A percentile compares a stretch with the other conserved stretches of the same genome.
Evolutionary conservation across 345 rosid genomes (phyloP).

Genomic region (Cardamine chenopodiifolia): DNA sequence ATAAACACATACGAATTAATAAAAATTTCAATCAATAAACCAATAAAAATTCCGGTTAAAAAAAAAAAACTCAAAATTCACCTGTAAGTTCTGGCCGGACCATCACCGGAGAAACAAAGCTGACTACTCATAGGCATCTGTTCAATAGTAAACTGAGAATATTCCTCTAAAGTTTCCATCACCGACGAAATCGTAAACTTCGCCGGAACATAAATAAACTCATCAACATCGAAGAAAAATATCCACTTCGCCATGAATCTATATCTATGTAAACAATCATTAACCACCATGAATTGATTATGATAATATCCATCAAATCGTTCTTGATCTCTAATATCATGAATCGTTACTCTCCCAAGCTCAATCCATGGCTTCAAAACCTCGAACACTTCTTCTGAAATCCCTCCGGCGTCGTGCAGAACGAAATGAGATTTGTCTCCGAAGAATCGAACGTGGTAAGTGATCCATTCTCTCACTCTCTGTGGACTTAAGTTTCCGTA

Average conservation of each 20-base stretch:
- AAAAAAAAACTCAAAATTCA: slow-evolving; percentile 25
- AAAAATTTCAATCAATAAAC: neutral
- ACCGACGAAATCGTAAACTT: slow-evolving; percentile 60
- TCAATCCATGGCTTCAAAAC: slow-evolving; percentile 93
- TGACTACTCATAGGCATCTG: slow-evolving; percentile 87
- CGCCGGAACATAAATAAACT: slow-evolving; percentile 62
- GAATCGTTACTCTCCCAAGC: slow-evolving; percentile 75
- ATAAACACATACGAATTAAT: neutral
- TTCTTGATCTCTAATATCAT: slow-evolving; percentile 78
- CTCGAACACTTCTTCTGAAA: slow-evolving; percentile 68
- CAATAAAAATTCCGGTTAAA: neutral
- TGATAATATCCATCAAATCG: slow-evolving; percentile 91
- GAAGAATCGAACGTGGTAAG: slow-evolving; percentile 77
- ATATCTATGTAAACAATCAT: slow-evolving; percentile 86
- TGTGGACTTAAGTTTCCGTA: slow-evolving; percentile 81
- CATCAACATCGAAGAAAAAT: slow-evolving; percentile 91
- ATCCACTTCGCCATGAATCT: slow-evolving; percentile 77
- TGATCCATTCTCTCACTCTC: slow-evolving; percentile 85
- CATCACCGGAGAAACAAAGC: slow-evolving; percentile 70
- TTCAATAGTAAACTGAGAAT: slow-evolving; percentile 73
- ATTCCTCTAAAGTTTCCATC: slow-evolving; percentile 62
- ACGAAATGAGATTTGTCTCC: slow-evolving; percentile 81
- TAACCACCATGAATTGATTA: slow-evolving; percentile 91
- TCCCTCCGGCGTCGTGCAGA: slow-evolving; percentile 88
- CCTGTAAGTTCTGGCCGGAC: slow-evolving; percentile 66